Percentiles rank a stretch among this genome's conserved stretches.
phyloP scores from a whole-genome alignment of 805 yeast species.

The Kuraishia hungarica region DNA sequence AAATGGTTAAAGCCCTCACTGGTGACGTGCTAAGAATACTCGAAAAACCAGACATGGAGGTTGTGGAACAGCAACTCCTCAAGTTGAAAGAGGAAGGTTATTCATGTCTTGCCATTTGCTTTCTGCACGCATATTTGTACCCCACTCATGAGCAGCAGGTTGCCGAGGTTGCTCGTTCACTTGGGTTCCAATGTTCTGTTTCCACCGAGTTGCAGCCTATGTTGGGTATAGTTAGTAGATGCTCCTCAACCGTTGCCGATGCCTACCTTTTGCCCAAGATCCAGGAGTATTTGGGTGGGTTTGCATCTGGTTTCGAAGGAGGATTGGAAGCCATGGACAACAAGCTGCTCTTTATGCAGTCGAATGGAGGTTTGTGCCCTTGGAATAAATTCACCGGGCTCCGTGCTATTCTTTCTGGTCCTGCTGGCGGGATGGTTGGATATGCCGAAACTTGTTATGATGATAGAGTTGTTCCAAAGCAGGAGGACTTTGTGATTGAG shows the following conservation, averaged over 20 bases:
- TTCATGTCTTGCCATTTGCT: slow-evolving; percentile 25
- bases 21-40: slow-evolving; percentile 48
- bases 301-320: slow-evolving; percentile 56
- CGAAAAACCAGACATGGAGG: slow-evolving; percentile 23
- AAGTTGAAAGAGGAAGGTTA: slow-evolving; percentile 16
- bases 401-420: slow-evolving; percentile 85
- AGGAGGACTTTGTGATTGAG: too few relatives aligned
- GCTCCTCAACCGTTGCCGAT: slow-evolving; percentile 74
- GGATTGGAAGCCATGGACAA: slow-evolving; percentile 43
- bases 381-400: slow-evolving; percentile 80
- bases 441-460: slow-evolving; percentile 76
- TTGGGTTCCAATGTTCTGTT: slow-evolving; percentile 66
- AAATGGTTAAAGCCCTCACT: slow-evolving; percentile 32
- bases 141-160: slow-evolving; percentile 34
- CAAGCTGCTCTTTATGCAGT: slow-evolving; percentile 72
- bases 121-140: slow-evolving; percentile 27
- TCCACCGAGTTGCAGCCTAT: slow-evolving; percentile 68
- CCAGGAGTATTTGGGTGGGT: slow-evolving; percentile 52
- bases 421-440: slow-evolving; percentile 98
- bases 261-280: slow-evolving; percentile 80
- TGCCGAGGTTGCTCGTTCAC: slow-evolving; percentile 47
- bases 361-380: slow-evolving; percentile 91
- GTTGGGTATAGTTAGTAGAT: slow-evolving; percentile 69
- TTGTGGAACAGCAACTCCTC: slow-evolving; percentile 12
- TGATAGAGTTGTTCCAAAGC: too few relatives aligned